Conservation (phyloP, 148 eudicot genomes). For the Vaccinium corymbosum region DNA sequence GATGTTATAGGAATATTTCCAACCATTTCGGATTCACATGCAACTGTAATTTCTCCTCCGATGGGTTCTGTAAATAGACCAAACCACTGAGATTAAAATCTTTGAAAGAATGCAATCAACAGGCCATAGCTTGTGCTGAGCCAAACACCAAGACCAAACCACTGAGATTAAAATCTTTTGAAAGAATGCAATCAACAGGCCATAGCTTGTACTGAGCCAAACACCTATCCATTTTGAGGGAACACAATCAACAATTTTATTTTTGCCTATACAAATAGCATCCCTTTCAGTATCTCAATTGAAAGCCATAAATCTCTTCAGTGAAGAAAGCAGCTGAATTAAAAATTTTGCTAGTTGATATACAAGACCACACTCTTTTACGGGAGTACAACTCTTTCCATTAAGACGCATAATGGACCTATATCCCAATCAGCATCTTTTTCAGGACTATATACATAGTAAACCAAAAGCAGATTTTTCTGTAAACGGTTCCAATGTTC, state of each 20-base stretch:
- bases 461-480: conserved; percentile 1
- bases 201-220: not conserved
- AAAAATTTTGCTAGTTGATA: not conserved
- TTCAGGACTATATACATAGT: not conserved
- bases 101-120: not conserved
- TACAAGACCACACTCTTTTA: not conserved
- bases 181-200: not conserved
- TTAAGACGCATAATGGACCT: not conserved
- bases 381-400: not conserved
- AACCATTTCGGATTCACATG: conserved; percentile 52
- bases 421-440: not conserved
- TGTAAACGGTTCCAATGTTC: not conserved
- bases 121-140: not conserved
- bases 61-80: conserved; percentile 61
- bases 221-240: not conserved
- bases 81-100: not conserved
- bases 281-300: not conserved
- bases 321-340: not conserved
- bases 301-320: not conserved
- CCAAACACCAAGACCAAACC: conserved; percentile 1
- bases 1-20: conserved; percentile 51
- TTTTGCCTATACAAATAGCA: not conserved
- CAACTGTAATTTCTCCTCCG: conserved; percentile 79
- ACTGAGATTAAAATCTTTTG: not conserved
- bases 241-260: not conserved